These are phyloP conservation scores for Chrysanthemum lavandulifolium DNA, from an alignment of 129 eudicot genomes.

Conservation along the genomic window DNA sequence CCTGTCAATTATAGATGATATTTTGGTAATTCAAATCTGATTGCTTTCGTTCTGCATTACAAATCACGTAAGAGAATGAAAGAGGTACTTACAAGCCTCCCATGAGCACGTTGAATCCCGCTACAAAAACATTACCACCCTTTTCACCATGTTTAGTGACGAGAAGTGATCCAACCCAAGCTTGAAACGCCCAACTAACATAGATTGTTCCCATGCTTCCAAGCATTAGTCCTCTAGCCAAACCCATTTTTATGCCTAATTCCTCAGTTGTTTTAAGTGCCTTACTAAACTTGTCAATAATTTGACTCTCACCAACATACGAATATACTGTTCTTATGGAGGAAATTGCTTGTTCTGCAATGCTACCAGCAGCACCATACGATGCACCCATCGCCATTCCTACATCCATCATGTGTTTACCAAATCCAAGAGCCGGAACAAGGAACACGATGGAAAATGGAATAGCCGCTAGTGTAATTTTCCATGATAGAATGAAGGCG, in stretches of 20 bases:
- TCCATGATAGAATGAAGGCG: conserved; percentile 42
- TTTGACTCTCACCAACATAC: conserved; percentile 45
- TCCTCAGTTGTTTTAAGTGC: conserved; percentile 36
- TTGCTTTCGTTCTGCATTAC: background rate
- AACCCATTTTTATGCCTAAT: conserved; percentile 44
- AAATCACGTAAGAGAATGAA: background rate
- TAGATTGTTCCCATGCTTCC: conserved; percentile 48
- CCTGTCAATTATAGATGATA: background rate
- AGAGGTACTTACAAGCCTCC: conserved; percentile 48
- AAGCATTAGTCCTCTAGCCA: conserved; percentile 41
- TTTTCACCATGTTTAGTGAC: conserved; percentile 34
- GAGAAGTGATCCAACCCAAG: conserved; percentile 45
- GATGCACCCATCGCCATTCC: conserved; percentile 36
- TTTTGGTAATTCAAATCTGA: background rate
- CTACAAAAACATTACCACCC: conserved; percentile 42
- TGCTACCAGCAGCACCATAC: conserved; percentile 41
- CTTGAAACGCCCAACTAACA: conserved; percentile 44
- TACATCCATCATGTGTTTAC: conserved; percentile 42
- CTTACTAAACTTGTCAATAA: conserved; percentile 28
- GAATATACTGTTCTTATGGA: conserved; percentile 49
- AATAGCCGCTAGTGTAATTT: conserved; percentile 38
- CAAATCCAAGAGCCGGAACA: conserved; percentile 45
- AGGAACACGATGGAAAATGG: conserved; percentile 36
- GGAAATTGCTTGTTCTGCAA: conserved; percentile 53
- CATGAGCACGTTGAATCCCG: conserved; percentile 41